A percentile compares a stretch with the other conserved stretches of the same genome.
Conservation (phyloP, 2,329 filamentous ascomycete species). For the Venturia pyrina region DNA sequence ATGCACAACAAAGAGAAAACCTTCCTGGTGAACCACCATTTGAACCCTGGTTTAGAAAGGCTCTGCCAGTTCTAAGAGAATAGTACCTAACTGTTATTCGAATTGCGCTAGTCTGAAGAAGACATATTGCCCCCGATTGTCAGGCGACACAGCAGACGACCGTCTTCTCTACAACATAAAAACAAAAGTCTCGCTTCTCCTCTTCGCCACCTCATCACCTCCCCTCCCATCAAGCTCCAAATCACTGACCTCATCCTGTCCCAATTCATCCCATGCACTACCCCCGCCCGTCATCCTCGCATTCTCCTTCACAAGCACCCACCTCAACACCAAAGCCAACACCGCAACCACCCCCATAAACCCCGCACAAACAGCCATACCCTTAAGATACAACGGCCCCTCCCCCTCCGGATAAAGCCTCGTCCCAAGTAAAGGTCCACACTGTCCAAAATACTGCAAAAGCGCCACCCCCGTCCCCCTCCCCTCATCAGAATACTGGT, state of each 20-base stretch:
- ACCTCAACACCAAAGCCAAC: slow-evolving; percentile 33
- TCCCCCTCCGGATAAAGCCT: slow-evolving; percentile 43
- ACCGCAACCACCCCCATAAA: slow-evolving; percentile 40
- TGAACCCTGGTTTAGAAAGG: no score
- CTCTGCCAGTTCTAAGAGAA: no score
- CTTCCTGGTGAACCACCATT: no score
- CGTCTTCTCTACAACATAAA: slow-evolving; percentile 20
- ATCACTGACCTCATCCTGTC: background rate
- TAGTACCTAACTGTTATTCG: no score
- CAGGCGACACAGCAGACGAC: no score
- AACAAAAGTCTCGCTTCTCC: slow-evolving; percentile 16
- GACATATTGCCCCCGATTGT: no score
- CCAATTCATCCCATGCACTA: background rate
- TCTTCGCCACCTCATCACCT: background rate
- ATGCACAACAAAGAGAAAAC: no score
- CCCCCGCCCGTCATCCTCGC: background rate
- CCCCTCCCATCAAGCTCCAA: slow-evolving; percentile 9
- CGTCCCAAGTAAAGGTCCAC: slow-evolving; percentile 54
- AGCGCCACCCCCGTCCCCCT: slow-evolving; percentile 71
- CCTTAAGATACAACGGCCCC: slow-evolving; percentile 38
- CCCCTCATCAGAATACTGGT: slow-evolving; percentile 58
- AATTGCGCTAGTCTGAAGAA: no score
- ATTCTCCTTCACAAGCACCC: slow-evolving; percentile 29
- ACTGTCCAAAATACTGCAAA: slow-evolving; percentile 72
- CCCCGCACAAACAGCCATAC: slow-evolving; percentile 40